phyloP scores from a whole-genome alignment of 192 early-diverging fungal genomes.

The Entomortierella lignicola region DNA sequence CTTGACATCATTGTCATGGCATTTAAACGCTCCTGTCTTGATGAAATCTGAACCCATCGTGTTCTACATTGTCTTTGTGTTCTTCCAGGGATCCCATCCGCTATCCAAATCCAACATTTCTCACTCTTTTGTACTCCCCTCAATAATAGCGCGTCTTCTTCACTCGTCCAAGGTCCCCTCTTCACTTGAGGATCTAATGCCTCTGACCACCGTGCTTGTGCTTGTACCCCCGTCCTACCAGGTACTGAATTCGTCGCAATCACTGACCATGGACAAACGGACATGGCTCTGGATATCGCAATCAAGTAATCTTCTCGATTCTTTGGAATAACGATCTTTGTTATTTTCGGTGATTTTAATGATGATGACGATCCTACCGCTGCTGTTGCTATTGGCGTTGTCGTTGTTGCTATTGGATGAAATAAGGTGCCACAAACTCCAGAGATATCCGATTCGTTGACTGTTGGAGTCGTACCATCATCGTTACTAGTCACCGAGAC shows the following conservation, averaged over 20 bases:
- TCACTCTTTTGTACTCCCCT: slow-evolving; percentile 58
- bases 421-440: no score
- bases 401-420: no score
- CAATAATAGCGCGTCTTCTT: slow-evolving; percentile 66
- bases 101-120: slow-evolving; percentile 70
- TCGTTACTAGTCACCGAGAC: no score
- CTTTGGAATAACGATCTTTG: no score
- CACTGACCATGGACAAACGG: slow-evolving; percentile 32
- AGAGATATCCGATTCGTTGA: no score
- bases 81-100: slow-evolving; percentile 64
- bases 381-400: background rate
- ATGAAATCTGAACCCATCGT: slow-evolving; percentile 68
- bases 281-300: slow-evolving; percentile 22
- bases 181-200: slow-evolving; percentile 66
- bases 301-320: slow-evolving; percentile 2
- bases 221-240: slow-evolving; percentile 68
- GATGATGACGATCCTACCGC: no score
- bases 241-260: slow-evolving; percentile 57
- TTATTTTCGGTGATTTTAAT: no score
- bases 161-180: slow-evolving; percentile 63
- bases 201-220: slow-evolving; percentile 71
- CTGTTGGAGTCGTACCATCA: no score
- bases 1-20: background rate
- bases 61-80: slow-evolving; percentile 72
- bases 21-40: slow-evolving; percentile 49